Percentiles rank a stretch among this genome's conserved stretches.
Evolutionary conservation across 2,329 filamentous ascomycete species (phyloP).

Genomic region (Pseudogymnoascus sp.): DNA sequence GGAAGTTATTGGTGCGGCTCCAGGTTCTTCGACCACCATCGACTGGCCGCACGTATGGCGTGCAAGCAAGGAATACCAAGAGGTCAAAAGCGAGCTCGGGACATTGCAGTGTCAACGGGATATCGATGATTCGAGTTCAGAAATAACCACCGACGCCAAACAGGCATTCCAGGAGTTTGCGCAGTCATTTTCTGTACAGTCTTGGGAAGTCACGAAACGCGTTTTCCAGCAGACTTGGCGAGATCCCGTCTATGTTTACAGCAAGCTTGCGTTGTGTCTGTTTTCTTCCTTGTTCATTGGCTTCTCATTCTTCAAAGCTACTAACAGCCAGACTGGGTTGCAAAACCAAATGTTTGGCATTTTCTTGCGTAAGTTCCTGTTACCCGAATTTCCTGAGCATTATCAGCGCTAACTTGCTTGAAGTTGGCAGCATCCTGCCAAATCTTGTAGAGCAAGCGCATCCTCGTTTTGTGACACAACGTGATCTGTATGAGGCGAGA

Average conservation of each 20-base stretch:
- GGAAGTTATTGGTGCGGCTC: constrained; percentile 50
- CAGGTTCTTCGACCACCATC: constrained; percentile 48
- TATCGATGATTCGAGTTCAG: constrained; percentile 29
- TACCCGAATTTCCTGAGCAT: not conserved
- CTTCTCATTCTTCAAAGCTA: constrained; percentile 60
- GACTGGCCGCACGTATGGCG: constrained; percentile 55
- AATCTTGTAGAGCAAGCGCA: constrained; percentile 44
- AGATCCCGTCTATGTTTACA: constrained; percentile 64
- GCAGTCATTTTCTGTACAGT: constrained; percentile 57
- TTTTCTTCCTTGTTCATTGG: constrained; percentile 46
- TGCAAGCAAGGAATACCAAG: constrained; percentile 38
- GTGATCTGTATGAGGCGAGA: constrained; percentile 50
- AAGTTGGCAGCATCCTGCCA: constrained; percentile 23
- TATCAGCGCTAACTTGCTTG: constrained; percentile 37
- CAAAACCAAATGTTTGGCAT: constrained; percentile 65
- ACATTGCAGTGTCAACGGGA: constrained; percentile 33
- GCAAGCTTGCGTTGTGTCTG: constrained; percentile 50
- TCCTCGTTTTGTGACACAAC: constrained; percentile 58
- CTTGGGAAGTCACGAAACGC: constrained; percentile 53
- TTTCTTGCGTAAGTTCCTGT: constrained; percentile 47
- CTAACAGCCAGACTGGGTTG: constrained; percentile 49
- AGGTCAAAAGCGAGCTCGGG: constrained; percentile 39
- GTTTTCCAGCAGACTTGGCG: constrained; percentile 71
- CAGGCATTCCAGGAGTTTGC: constrained; percentile 54
- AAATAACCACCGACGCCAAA: constrained; percentile 15